phyloP scores from a whole-genome alignment of 2,329 filamentous ascomycete species.

The Calonectria hongkongensis region DNA sequence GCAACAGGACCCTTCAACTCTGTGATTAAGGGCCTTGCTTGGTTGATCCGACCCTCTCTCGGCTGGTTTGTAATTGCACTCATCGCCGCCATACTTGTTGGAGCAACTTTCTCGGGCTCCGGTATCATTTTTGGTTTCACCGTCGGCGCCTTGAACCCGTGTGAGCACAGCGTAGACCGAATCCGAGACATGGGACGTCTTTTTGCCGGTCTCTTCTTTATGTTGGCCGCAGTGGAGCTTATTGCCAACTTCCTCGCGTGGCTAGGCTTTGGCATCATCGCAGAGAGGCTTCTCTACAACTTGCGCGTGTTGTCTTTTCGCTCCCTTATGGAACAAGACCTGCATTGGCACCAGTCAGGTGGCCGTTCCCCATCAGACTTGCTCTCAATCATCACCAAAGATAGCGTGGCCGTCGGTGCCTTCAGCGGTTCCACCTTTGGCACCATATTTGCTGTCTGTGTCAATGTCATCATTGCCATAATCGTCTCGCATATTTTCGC shows the following conservation, averaged over 20 bases:
- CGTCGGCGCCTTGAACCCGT: constrained; percentile 67
- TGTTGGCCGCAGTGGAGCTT: constrained; percentile 68
- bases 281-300: constrained; percentile 78
- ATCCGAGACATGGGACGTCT: constrained; percentile 65
- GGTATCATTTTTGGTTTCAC: constrained; percentile 69
- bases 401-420: constrained; percentile 78
- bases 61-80: constrained; percentile 63
- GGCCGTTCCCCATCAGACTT: constrained; percentile 77
- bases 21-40: constrained; percentile 61
- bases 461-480: constrained; percentile 81
- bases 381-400: constrained; percentile 80
- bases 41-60: constrained; percentile 62
- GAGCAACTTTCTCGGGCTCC: constrained; percentile 70
- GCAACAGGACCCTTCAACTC: constrained; percentile 60
- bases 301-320: constrained; percentile 78
- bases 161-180: constrained; percentile 59
- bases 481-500: constrained; percentile 81
- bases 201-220: constrained; percentile 74
- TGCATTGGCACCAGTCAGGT: constrained; percentile 81
- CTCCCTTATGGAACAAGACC: constrained; percentile 77
- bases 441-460: constrained; percentile 78
- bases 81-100: constrained; percentile 70
- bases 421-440: constrained; percentile 82
- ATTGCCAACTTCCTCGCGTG: constrained; percentile 74
- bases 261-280: constrained; percentile 66